Evolutionary conservation across 768 basidiomycete species (phyloP).

Genomic region (Pleurotus giganteus): DNA sequence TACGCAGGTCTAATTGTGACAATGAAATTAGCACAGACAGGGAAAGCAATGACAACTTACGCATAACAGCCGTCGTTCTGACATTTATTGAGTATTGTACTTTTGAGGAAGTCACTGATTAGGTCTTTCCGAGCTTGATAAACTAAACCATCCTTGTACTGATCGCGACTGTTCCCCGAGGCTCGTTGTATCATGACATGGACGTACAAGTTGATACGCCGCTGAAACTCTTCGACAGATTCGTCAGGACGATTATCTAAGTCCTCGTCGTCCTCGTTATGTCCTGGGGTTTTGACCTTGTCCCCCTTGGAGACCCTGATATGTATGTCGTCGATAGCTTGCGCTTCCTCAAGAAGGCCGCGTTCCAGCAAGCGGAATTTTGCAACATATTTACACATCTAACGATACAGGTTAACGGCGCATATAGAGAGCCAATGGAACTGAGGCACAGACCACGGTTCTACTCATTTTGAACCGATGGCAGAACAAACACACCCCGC

Average conservation of each 20-base stretch:
- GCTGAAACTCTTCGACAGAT: constrained; percentile 57
- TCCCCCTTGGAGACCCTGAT: constrained; percentile 29
- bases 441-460: constrained; percentile 50
- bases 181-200: constrained; percentile 47
- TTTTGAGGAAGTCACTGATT: constrained; percentile 78
- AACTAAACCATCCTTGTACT: constrained; percentile 86
- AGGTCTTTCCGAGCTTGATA: constrained; percentile 84
- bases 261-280: constrained; percentile 36
- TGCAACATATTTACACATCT: constrained; percentile 83
- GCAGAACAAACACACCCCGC: constrained; percentile 91
- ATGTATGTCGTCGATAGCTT: constrained; percentile 71
- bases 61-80: constrained; percentile 73
- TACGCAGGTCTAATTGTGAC: constrained; percentile 57
- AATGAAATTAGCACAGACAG: constrained; percentile 8
- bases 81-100: constrained; percentile 69
- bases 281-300: constrained; percentile 20
- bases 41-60: constrained; percentile 45
- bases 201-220: constrained; percentile 66
- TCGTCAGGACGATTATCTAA: constrained; percentile 48
- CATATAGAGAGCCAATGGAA: constrained; percentile 1
- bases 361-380: constrained; percentile 87
- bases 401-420: constrained; percentile 11
- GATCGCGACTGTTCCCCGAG: constrained; percentile 64
- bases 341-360: constrained; percentile 82
- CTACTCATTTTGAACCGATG: constrained; percentile 84